phyloP scores from a whole-genome alignment of 2,329 filamentous ascomycete genomes.

The Cryphonectria naterciae region DNA sequence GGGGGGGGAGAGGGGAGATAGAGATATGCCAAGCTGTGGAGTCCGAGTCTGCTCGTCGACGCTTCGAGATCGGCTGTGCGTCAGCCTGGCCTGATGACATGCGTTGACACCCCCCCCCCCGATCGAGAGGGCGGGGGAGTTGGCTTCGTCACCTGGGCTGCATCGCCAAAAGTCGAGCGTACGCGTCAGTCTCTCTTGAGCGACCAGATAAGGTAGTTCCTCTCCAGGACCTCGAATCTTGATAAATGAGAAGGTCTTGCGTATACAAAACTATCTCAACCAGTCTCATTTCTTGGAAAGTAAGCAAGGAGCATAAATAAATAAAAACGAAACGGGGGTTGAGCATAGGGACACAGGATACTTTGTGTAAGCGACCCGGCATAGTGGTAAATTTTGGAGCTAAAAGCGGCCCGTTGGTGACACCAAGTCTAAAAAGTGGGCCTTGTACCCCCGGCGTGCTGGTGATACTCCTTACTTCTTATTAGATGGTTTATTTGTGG shows the following conservation, averaged over 20 bases:
- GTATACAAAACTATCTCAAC: background rate
- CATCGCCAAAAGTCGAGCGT: background rate
- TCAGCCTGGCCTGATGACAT: constrained; percentile 10
- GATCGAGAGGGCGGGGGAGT: background rate
- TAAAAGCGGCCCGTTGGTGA: constrained; percentile 19
- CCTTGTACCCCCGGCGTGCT: background rate
- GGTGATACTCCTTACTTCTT: background rate
- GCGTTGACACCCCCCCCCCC: background rate
- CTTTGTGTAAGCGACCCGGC: constrained; percentile 8
- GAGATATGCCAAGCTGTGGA: background rate
- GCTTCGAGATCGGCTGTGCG: constrained; percentile 4
- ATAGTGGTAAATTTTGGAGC: constrained; percentile 7
- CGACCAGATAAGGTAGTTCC: background rate
- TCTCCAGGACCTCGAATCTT: background rate
- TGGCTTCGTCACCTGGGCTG: constrained; percentile 6
- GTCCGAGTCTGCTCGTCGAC: background rate
- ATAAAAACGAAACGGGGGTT: background rate
- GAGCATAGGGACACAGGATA: background rate
- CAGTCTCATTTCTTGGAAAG: background rate
- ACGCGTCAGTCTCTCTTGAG: background rate
- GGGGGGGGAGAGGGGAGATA: background rate
- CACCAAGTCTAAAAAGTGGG: constrained; percentile 20
- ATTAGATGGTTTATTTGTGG: background rate
- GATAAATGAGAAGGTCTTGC: background rate
- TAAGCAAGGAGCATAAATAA: background rate